A percentile compares a stretch with the other conserved stretches of the same genome.
These are phyloP conservation scores for Apiospora rasikravindrae DNA, from an alignment of 2,329 filamentous ascomycete genomes.

Conservation along the genomic window DNA sequence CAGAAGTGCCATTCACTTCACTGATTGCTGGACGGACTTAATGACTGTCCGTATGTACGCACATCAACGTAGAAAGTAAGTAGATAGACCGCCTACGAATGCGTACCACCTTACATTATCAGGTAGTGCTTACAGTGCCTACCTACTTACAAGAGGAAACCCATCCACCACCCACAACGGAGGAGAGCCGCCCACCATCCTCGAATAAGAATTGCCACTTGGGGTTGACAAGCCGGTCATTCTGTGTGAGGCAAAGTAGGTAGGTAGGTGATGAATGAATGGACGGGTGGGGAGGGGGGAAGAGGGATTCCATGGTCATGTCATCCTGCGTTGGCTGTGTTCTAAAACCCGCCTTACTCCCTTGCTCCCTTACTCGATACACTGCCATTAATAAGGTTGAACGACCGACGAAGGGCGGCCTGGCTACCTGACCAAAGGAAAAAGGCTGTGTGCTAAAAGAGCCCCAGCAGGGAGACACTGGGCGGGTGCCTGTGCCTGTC, in stretches of 20 bases:
- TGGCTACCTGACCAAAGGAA: background rate
- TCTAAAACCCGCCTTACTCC: background rate
- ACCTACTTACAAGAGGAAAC: background rate
- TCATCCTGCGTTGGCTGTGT: slow-evolving; percentile 3
- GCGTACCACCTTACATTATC: background rate
- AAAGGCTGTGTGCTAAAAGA: slow-evolving; percentile 5
- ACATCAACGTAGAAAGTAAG: too few relatives aligned
- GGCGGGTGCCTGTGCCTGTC: background rate
- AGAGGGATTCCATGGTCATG: background rate
- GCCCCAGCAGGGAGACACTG: background rate
- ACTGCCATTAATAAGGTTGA: slow-evolving; percentile 3
- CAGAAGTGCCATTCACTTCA: background rate
- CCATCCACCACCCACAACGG: background rate
- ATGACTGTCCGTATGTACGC: background rate
- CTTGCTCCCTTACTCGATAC: background rate
- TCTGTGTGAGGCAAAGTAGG: background rate
- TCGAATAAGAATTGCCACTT: slow-evolving; percentile 5
- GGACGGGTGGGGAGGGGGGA: background rate
- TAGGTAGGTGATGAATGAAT: background rate
- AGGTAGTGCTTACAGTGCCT: background rate
- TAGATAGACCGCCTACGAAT: background rate
- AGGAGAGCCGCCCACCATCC: slow-evolving; percentile 6
- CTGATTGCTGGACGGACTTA: background rate
- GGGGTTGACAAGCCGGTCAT: background rate
- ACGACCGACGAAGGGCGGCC: background rate